Conservation (phyloP, 2,329 filamentous ascomycete species). For the Pseudocercospora macadamiae region DNA sequence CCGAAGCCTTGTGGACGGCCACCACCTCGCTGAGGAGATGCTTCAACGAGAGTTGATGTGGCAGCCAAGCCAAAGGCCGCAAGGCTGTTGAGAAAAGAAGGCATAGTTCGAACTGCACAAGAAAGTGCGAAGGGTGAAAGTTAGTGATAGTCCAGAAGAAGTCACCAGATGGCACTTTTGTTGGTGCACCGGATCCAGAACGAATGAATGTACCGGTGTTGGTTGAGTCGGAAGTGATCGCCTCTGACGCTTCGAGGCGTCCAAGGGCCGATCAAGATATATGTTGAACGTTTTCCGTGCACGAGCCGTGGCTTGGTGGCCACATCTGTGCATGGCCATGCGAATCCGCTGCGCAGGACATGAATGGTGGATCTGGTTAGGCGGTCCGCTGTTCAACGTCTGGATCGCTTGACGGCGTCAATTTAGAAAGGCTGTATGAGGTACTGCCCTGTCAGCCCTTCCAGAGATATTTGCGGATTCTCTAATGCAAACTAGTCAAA, state of each 20-base stretch:
- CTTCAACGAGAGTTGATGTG: conserved; percentile 15
- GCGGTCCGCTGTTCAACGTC: background rate
- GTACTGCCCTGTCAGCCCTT: conserved; percentile 7
- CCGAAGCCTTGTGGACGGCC: conserved; percentile 1
- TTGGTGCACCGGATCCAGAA: conserved; percentile 5
- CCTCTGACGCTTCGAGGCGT: background rate
- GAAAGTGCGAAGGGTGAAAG: background rate
- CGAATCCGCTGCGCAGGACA: background rate
- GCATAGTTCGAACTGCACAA: background rate
- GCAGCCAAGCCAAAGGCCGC: conserved; percentile 15
- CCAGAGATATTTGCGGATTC: background rate
- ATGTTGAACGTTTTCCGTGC: background rate
- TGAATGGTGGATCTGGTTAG: background rate
- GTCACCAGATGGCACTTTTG: background rate
- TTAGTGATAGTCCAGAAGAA: background rate
- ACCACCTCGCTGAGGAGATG: conserved; percentile 12
- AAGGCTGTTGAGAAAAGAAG: conserved; percentile 3
- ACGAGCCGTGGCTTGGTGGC: background rate
- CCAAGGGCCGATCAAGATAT: background rate
- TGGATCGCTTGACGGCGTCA: background rate
- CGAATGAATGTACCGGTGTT: background rate
- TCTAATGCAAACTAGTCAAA: background rate
- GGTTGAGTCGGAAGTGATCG: background rate
- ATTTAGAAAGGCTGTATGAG: background rate
- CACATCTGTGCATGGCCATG: background rate